Evolutionary conservation across 495 filamentous ascomycete genomes (phyloP), one percentile per base, ranked within the genome.

Genomic region (Penicillium subrubescens): DNA sequence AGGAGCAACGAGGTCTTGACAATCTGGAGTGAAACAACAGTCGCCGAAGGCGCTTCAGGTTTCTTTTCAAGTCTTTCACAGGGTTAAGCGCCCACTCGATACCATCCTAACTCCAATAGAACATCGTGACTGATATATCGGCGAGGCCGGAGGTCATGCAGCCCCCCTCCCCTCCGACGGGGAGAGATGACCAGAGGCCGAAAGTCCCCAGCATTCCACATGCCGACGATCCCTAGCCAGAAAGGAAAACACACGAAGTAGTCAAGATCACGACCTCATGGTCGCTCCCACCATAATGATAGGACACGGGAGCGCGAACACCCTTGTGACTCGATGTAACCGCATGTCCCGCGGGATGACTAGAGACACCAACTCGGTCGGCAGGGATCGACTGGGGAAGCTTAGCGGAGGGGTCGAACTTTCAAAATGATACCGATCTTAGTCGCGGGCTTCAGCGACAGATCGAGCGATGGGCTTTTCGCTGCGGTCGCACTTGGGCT

Each of bases 251-350:
- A 58, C 19, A 44, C 3, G 5, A 33, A 57, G 17, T 54, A 43
- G 59, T 60, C 39, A 23, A 62, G 12, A 64, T 53, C 48, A 71
- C 35, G 57, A 33, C 59, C 68, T 68, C 62, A 65, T 66, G 63
- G n/a, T 50, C 29, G 57, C 29, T 12, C 34, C 37, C 35, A 34
- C 33, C 39, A 46, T 59, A 48, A 21, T 66, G 60, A 66, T 67
- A 70, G 67, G 67, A 43, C 17, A 27, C 21, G 29, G 55, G 27
- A 17, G 14, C 23, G 52, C 41, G 14, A 29, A 29, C 61, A 10
- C 29, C 54, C 64, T 55, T 62, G 64, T 69, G 67, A 67, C 61
- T 70, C 59, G 65, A 67, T 71, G 65, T 65, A 67, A 71, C 68
- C 35, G 31, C 57, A 63, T 35, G 60, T 57, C 57, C 63, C 57